Base-by-base conservation (phyloP, 495 filamentous ascomycete genomes). In the Wilcoxina mikolae region DNA sequence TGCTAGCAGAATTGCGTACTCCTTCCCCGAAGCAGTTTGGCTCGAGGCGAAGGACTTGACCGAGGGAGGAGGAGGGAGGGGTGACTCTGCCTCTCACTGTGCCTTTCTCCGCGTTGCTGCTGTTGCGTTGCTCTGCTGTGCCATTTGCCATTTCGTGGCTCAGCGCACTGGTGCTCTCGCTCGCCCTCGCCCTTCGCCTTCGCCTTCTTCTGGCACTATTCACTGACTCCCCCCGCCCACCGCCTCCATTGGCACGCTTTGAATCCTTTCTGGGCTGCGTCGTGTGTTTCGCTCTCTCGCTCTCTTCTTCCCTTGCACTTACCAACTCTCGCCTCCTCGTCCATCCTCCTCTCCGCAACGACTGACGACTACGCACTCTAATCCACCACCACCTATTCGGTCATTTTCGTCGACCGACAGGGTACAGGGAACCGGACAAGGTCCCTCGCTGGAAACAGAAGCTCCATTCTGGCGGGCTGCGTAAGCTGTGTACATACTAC, bases 361-460 rank as follows among this genome's bases (percentile, higher is more conserved):
- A 17, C 15, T 46, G n/a, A 17, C 15, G 22, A 24, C 15, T 24
- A 24, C 43, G 17, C 23, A 46, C 43, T 46, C 11, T 18, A 24
- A 17, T 46, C 43, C n/a, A 18, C n/a, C 43, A 24, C 43, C 22
- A 11, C n/a, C 43, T 11, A 10, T 12, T 46, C 23, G n/a, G 43
- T 24, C n/a, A 17, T 11, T 18, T 24, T 46, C 43, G 11, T 24
- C n/a, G 15, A 46, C 15, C 43, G 43, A 24, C 43, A 46, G 43
- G 43, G 43, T 17, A 46, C n/a, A 17, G 35, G 35, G n/a, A n/a
- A n/a, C n/a, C 31, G 31, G 7, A 7, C n/a, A 18, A 20, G 43
- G 43, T 46, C n/a, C n/a, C 46, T 38, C 49, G 49, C 49, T 52
- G 49, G 28, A 52, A 52, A 52, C 49, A 52, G 49, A 12, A 52